phyloP scores from a whole-genome alignment of 192 early-diverging fungal species.

The Chytriomyces sp. region DNA sequence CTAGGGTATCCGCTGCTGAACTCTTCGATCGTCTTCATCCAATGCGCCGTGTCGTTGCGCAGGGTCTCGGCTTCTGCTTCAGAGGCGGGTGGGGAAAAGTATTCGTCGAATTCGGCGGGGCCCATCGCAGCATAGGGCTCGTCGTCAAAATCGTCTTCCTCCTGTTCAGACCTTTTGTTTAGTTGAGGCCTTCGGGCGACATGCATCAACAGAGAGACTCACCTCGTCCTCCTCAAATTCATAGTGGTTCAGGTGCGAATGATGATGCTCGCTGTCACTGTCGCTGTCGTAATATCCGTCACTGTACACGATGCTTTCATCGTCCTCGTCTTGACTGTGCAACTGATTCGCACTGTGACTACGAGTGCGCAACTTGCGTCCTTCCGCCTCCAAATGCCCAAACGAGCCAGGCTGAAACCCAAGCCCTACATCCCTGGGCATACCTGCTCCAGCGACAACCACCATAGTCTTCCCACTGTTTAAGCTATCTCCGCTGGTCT shows the following conservation, averaged over 20 bases:
- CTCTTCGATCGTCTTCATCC: conserved; percentile 16
- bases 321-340: neutral
- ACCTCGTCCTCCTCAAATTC: conserved; percentile 21
- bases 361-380: neutral
- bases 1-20: neutral
- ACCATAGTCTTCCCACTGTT: neutral
- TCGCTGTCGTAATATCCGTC: neutral
- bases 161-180: too few relatives aligned
- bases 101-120: conserved; percentile 11
- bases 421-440: neutral
- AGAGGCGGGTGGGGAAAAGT: neutral
- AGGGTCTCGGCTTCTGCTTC: neutral
- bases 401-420: neutral
- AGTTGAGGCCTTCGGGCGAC: too few relatives aligned
- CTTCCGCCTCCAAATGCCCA: neutral
- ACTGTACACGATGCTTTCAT: neutral
- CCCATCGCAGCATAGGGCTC: neutral
- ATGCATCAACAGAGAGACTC: too few relatives aligned
- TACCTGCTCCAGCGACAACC: neutral
- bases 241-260: neutral
- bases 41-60: neutral
- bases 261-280: neutral
- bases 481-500: neutral
- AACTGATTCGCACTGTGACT: neutral
- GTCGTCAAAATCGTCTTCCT: conserved; percentile 5